Base-by-base conservation (phyloP, 106 monocot genomes). In the Alisma plantagoaquatica region DNA sequence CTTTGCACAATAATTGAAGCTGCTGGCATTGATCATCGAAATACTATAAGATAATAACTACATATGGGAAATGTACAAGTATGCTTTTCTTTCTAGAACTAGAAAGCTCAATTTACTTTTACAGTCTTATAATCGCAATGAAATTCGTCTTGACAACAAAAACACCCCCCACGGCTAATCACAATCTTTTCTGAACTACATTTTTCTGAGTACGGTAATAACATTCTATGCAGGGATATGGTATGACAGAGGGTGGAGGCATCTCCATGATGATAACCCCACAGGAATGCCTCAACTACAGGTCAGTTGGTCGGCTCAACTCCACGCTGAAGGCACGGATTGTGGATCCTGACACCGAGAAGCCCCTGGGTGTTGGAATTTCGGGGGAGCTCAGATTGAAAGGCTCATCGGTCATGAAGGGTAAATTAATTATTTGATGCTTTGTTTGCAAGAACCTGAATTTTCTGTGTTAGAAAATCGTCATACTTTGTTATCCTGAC, bases 301-400 rank as follows among this genome's bases (percentile, higher is more conserved):
- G 82, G 0, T 82, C 82, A 23, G 74, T 43, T 0, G 87, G 87
- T 0, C 20, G 65, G 48, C 16, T 87, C 4, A n/a, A 15, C 31
- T 4, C 61, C 11, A 58, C 66, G 30, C 1, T 57, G 47, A 52
- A 75, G 64, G 82, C 75, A 0, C 77, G 59, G 69, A 78, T 87
- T 4, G 78, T 82, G 32, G 78, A 82, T 33, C 87, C 75, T 3
- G 3, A 17, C n/a, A 68, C 87, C 1, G 75, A 77, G 19, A 71
- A 82, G 63, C 57, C 54, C 14, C 33, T 82, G 33, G 64, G 64
- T 3, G 73, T 73, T 0, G 63, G 75, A 4, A 41, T 50, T 10
- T 52, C 27, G 38, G 87, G 87, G 30, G 87, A 87, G 78, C 72
- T 87, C 20, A 82, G 87, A 78, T 15, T 87, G 23, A 55, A 75